Evolutionary conservation across 257 asterid species (phyloP), one percentile per base, ranked within the genome.

Genomic region (Solanum phureja): DNA sequence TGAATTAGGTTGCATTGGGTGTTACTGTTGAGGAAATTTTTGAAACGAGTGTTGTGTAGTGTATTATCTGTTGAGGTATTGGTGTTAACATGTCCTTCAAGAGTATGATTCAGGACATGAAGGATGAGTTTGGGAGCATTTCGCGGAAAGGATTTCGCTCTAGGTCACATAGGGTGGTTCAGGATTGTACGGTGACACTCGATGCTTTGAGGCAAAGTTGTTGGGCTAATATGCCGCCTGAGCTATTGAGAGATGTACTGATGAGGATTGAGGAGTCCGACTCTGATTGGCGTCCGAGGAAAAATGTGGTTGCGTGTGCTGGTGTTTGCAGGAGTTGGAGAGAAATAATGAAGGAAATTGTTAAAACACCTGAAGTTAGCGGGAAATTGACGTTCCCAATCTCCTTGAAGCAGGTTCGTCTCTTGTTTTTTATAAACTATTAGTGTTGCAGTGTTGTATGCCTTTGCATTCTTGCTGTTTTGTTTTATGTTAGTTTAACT

Each of bases 301-400:
- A 91, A 94, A 90, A 93, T 92, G 98, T 96, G 88, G 96, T 95
- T 92, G 92, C 97, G 68, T 97, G 99, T 91, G 98, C 98, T 66
- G 99, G 99, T 87, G 99, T 97, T 90, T 96, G 99, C 88, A 92
- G 95, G 91, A 95, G 95, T 91, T 97, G 99, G 99, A 95, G 99
- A 84, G 99, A 94, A 24, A 94, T 93, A 19, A 92, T 94, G 95
- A 97, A 93, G 86, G 99, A 97, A 83, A 93, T 93, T 72, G 98
- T 95, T 4, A 91, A 75, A 82, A 93, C 89, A 46, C 92, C 96
- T 21, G 96, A 97, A 88, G 88, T 86, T 84, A 96, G 96, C 44
- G 94, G 93, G 86, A 91, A 91, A 89, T 82, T 97, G 88, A 93
- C 99, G 7, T 97, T 95, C 88, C 99, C 99, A 23, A 93, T 97